Base-by-base conservation (phyloP, 2,329 filamentous ascomycete genomes). In the Talaromyces amestolkiae region DNA sequence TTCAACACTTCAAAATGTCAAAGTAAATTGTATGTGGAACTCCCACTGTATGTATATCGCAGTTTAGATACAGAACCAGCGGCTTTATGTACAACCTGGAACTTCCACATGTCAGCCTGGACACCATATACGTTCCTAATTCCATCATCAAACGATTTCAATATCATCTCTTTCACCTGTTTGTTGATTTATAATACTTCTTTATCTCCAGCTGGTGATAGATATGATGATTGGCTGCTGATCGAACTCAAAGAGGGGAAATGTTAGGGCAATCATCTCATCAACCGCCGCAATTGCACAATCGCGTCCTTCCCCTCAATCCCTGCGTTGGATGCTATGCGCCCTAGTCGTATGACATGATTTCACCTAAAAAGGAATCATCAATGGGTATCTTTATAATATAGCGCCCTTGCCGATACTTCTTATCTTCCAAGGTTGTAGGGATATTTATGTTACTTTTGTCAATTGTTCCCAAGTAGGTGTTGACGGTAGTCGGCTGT, bases 231-330 rank as follows among this genome's bases (percentile, higher is more conserved):
- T 49, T 27, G 43, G 41, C 41, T 3, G 39, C 24, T 24, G 19
- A 3, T 15, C 6, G 10, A 22, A 49, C 33, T 49, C 61, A 35
- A 45, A 37, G 60, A 53, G 64, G 56, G 64, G 56, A 59, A 43
- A 45, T n/a, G 37, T 58, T 62, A 62, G 58, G 49, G 37, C 61
- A 60, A 76, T 75, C 74, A 73, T 73, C 72, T 73, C 75, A 77
- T 76, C 69, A 58, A 39, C 65, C 60, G 43, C 59, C 61, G 43
- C 37, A 69, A 76, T 77, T 69, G 65, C 75, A 71, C 67, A 65
- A 62, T 62, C 60, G 31, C 15, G 7, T 35, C 33, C 24, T 41
- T 35, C 22, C 59, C 41, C 43, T 54, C 51, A 54, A 1, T 54
- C 17, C 49, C 22, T 35, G 17, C 51, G 17, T 13, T 35, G 27